Evolutionary conservation across 148 eudicot species (phyloP).

Genomic region (Vaccinium myrtillus): DNA sequence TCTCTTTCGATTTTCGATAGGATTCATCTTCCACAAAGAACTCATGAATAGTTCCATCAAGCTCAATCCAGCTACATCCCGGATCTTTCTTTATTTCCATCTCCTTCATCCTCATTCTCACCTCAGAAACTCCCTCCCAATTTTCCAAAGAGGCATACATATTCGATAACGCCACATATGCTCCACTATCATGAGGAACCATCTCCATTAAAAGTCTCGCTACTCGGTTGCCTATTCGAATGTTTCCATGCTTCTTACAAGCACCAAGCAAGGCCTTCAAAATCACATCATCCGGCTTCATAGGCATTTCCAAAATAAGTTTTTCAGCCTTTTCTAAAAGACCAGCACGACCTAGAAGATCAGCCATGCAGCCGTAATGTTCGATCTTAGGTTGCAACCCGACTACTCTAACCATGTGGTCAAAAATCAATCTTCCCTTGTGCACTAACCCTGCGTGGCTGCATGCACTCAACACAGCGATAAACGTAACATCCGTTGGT

Average conservation of each 20-base stretch:
- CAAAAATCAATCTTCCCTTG: constrained; percentile 45
- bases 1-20: constrained; percentile 46
- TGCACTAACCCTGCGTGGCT: constrained; percentile 57
- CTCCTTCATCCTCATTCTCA: constrained; percentile 53
- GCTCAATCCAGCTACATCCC: constrained; percentile 74
- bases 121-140: constrained; percentile 53
- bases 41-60: constrained; percentile 59
- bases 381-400: constrained; percentile 49
- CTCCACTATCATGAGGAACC: constrained; percentile 57
- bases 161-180: constrained; percentile 65
- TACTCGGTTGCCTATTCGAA: constrained; percentile 48
- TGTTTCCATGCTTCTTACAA: constrained; percentile 52
- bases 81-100: constrained; percentile 58
- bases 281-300: constrained; percentile 61
- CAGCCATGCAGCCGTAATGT: constrained; percentile 79
- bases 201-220: constrained; percentile 48
- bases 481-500: constrained; percentile 57
- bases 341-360: constrained; percentile 63
- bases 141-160: constrained; percentile 52
- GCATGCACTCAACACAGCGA: constrained; percentile 57
- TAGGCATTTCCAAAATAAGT: constrained; percentile 46
- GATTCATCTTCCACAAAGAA: constrained; percentile 60
- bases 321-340: constrained; percentile 51
- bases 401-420: constrained; percentile 38
- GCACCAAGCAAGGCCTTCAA: constrained; percentile 69